Conservation (phyloP, 2,329 filamentous ascomycete genomes). For the Didymosphaeria variabile region DNA sequence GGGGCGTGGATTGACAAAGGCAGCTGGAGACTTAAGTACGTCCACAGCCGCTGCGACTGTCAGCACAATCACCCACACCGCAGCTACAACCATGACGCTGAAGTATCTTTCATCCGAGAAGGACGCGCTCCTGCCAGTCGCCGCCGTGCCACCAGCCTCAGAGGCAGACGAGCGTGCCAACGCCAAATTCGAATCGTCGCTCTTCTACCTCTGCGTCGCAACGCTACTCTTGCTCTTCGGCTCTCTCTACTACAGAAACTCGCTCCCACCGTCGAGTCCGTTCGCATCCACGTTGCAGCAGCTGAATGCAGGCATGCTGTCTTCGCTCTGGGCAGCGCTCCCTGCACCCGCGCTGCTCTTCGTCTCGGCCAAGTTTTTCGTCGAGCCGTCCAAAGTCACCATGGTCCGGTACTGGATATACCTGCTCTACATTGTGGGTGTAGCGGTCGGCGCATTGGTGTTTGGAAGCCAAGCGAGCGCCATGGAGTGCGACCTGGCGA, state of each 20-base stretch:
- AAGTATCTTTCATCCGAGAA: conserved; percentile 2
- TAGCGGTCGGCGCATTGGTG: conserved; percentile 21
- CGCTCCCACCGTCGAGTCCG: not conserved
- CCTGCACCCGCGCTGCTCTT: conserved; percentile 33
- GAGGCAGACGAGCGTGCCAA: not conserved
- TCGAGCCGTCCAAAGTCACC: conserved; percentile 25
- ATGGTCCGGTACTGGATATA: conserved; percentile 31
- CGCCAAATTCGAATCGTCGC: not conserved
- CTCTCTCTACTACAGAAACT: conserved; percentile 1
- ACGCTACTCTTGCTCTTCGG: conserved; percentile 6
- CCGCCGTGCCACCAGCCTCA: not conserved
- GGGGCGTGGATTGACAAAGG: conserved; percentile 4
- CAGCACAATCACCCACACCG: not conserved
- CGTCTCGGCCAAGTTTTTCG: conserved; percentile 30
- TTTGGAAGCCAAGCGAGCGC: not conserved
- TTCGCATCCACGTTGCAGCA: conserved; percentile 8
- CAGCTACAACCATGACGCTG: not conserved
- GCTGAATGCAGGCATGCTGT: conserved; percentile 29
- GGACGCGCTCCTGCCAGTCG: conserved; percentile 5
- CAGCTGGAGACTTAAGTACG: not conserved
- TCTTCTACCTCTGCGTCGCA: conserved; percentile 10
- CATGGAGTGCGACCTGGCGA: not conserved
- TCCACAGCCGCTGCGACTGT: not conserved
- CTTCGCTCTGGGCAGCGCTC: conserved; percentile 30
- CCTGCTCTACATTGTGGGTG: conserved; percentile 35